Conservation (phyloP, 2,329 filamentous ascomycete species). For the Aspergillus pseudonomiae region DNA sequence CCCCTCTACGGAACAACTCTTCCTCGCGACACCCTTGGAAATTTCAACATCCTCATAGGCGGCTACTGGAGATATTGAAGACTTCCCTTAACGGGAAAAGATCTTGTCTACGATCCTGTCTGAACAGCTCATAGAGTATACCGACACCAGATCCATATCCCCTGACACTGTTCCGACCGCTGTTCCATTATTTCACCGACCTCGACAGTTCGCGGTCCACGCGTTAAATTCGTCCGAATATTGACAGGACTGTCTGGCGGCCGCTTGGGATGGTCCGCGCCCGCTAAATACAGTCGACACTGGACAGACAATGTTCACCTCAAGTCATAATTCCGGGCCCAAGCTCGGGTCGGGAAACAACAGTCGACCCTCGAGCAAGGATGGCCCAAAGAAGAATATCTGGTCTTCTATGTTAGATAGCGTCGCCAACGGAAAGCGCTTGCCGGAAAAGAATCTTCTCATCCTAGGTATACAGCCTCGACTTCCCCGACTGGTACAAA, state of each 20-base stretch:
- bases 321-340: slow-evolving; percentile 39
- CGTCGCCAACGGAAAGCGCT: slow-evolving; percentile 83
- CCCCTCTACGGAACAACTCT: slow-evolving; percentile 1
- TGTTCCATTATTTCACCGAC: slow-evolving; percentile 17
- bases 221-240: slow-evolving; percentile 18
- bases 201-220: slow-evolving; percentile 15
- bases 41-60: background rate
- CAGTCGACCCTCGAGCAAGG: slow-evolving; percentile 58
- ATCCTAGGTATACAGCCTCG: slow-evolving; percentile 67
- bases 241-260: slow-evolving; percentile 1
- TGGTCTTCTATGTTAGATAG: slow-evolving; percentile 93
- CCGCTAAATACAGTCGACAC: slow-evolving; percentile 38
- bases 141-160: slow-evolving; percentile 23
- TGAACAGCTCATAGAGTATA: slow-evolving; percentile 4
- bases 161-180: slow-evolving; percentile 35
- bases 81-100: slow-evolving; percentile 1
- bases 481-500: background rate
- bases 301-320: slow-evolving; percentile 42
- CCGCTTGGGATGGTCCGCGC: slow-evolving; percentile 39
- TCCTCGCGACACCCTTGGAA: background rate
- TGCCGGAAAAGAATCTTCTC: slow-evolving; percentile 89
- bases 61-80: background rate
- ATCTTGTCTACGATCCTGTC: slow-evolving; percentile 1
- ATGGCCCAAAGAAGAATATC: slow-evolving; percentile 76
- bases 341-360: slow-evolving; percentile 34